phyloP scores from a whole-genome alignment of 108 stramenopile species.

The Skeletonema potamos region DNA sequence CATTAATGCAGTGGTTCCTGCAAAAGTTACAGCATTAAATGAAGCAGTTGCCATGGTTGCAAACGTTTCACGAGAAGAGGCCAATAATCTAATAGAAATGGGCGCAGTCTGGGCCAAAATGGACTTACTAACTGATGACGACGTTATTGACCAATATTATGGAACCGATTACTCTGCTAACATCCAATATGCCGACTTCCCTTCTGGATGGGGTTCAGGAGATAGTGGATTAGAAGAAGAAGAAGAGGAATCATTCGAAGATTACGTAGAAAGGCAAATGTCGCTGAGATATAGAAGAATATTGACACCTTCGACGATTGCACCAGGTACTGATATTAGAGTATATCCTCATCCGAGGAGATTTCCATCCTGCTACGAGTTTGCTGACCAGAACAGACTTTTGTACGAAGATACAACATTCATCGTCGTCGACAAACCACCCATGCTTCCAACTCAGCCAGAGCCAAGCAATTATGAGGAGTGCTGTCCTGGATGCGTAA shows the following conservation, averaged over 20 bases:
- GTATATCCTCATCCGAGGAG: conserved; percentile 80
- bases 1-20: conserved; percentile 76
- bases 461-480: conserved; percentile 88
- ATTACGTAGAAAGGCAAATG: conserved; percentile 68
- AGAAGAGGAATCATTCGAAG: conserved; percentile 56
- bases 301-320: conserved; percentile 59
- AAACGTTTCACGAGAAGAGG: conserved; percentile 62
- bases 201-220: conserved; percentile 61
- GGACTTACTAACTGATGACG: conserved; percentile 74
- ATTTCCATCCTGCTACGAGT: conserved; percentile 79
- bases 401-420: conserved; percentile 90
- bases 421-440: conserved; percentile 89
- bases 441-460: conserved; percentile 88
- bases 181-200: conserved; percentile 38
- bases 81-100: conserved; percentile 71
- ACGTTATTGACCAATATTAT: conserved; percentile 70
- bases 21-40: conserved; percentile 61
- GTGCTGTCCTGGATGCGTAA: conserved; percentile 82
- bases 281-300: conserved; percentile 72
- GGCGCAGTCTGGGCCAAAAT: conserved; percentile 89
- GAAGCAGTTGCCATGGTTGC: conserved; percentile 69
- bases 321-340: conserved; percentile 80
- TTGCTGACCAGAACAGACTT: conserved; percentile 43
- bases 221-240: conserved; percentile 21
- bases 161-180: conserved; percentile 20